A percentile compares a stretch with the other conserved stretches of the same genome.
phyloP scores from a whole-genome alignment of 139 green algal species.

The Dunaliella primolecta region DNA sequence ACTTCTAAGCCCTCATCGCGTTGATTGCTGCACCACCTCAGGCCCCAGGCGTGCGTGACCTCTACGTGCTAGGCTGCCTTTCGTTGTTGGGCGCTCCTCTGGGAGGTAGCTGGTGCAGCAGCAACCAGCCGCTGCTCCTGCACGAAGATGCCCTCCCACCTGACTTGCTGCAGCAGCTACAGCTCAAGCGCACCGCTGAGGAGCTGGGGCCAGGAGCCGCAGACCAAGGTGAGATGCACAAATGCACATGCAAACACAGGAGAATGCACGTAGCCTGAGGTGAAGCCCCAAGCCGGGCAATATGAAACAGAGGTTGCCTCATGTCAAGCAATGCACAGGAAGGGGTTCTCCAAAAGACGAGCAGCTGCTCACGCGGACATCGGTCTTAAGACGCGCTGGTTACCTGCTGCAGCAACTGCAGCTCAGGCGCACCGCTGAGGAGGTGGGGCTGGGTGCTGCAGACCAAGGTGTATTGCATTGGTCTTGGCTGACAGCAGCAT shows the following conservation, averaged over 20 bases:
- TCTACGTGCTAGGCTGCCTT: conserved; percentile 48
- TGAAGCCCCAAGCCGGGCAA: too few relatives aligned
- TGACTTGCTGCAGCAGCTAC: neutral
- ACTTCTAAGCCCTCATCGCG: too few relatives aligned
- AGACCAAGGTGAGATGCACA: neutral
- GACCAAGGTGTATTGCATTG: too few relatives aligned
- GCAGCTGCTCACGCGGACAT: too few relatives aligned
- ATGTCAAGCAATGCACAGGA: too few relatives aligned
- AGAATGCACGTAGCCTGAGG: too few relatives aligned
- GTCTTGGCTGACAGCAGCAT: too few relatives aligned
- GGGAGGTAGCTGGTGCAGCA: conserved; percentile 21
- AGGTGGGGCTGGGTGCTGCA: too few relatives aligned
- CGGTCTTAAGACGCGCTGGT: neutral
- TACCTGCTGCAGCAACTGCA: neutral
- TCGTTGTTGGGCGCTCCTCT: conserved; percentile 60
- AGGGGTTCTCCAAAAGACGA: too few relatives aligned
- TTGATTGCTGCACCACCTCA: too few relatives aligned
- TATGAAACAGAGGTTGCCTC: too few relatives aligned
- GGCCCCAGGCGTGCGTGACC: neutral
- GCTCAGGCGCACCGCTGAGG: neutral
- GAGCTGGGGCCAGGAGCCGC: conserved; percentile 7
- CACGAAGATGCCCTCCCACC: neutral
- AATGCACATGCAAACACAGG: too few relatives aligned
- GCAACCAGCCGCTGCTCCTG: conserved; percentile 22
- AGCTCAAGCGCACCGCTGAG: neutral